phyloP scores from a whole-genome alignment of 495 filamentous ascomycete species.

The Penicillium crystallinum region DNA sequence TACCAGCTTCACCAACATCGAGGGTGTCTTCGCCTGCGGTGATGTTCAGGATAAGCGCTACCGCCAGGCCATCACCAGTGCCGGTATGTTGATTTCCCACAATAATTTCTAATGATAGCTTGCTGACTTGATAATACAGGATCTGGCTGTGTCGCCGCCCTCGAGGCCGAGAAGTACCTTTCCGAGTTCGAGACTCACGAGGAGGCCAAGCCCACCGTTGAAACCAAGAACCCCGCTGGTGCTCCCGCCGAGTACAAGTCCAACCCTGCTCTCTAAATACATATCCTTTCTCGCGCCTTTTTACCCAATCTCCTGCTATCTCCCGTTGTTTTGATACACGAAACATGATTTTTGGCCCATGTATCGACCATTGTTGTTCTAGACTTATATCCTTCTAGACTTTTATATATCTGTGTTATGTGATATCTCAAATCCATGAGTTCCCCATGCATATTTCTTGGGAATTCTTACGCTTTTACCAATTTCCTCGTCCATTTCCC shows the following conservation, averaged over 20 bases:
- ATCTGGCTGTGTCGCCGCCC: constrained; percentile 87
- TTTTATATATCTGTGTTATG: constrained; percentile 7
- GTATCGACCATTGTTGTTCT: constrained; percentile 8
- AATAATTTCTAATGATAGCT: background rate
- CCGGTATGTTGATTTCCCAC: constrained; percentile 59
- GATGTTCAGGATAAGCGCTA: constrained; percentile 99
- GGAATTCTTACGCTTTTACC: constrained; percentile 18
- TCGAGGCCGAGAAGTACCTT: constrained; percentile 91
- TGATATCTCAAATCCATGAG: constrained; percentile 9
- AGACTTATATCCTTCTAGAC: constrained; percentile 19
- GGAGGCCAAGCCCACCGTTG: constrained; percentile 26
- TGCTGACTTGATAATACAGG: constrained; percentile 43
- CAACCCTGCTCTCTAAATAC: constrained; percentile 56
- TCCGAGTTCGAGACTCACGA: constrained; percentile 61
- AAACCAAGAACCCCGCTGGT: constrained; percentile 31
- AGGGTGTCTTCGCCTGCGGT: constrained; percentile 93
- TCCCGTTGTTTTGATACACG: constrained; percentile 14
- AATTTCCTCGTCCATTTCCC: constrained; percentile 14
- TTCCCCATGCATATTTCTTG: constrained; percentile 16
- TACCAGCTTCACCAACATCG: constrained; percentile 78
- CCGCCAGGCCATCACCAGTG: constrained; percentile 95
- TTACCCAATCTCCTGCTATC: background rate
- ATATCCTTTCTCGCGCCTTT: background rate
- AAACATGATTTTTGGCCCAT: background rate
- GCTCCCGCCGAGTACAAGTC: constrained; percentile 54